Evolutionary conservation across 306 rosid species (phyloP).

Genomic region (Delonix regia): DNA sequence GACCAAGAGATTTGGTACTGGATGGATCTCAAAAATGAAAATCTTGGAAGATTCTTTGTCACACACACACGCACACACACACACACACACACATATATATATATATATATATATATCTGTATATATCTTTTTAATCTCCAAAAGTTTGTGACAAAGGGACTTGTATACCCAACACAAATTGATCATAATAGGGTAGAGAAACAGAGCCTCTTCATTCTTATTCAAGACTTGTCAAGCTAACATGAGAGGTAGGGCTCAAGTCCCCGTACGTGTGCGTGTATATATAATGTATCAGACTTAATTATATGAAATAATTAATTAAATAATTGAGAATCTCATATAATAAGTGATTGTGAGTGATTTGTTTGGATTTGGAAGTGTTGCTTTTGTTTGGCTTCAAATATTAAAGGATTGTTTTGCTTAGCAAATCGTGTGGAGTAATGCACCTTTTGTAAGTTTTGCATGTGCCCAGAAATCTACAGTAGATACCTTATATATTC

Average conservation of each 20-base stretch:
- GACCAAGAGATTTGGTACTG: slow-evolving; percentile 7
- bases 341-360: slow-evolving; percentile 45
- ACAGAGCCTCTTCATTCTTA: no score
- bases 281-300: no score
- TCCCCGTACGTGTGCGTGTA: slow-evolving; percentile 52
- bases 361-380: slow-evolving; percentile 48
- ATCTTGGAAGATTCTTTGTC: slow-evolving; percentile 50
- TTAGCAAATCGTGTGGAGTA: slow-evolving; percentile 58
- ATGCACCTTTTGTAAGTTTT: slow-evolving; percentile 43
- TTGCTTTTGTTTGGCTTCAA: slow-evolving; percentile 29
- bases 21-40: slow-evolving; percentile 36
- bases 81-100: no score
- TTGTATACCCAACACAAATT: slow-evolving; percentile 19
- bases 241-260: slow-evolving; percentile 48
- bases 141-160: slow-evolving; percentile 31
- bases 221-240: no score
- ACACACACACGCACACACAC: no score
- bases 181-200: background rate
- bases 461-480: slow-evolving; percentile 81
- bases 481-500: slow-evolving; percentile 58
- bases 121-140: slow-evolving; percentile 13
- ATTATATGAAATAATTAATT: background rate
- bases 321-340: slow-evolving; percentile 51
- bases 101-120: no score
- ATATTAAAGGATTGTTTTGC: slow-evolving; percentile 43